Evolutionary conservation across 2,329 filamentous ascomycete species (phyloP), one percentile per base, ranked within the genome.

Genomic region (Pyricularia sp.): DNA sequence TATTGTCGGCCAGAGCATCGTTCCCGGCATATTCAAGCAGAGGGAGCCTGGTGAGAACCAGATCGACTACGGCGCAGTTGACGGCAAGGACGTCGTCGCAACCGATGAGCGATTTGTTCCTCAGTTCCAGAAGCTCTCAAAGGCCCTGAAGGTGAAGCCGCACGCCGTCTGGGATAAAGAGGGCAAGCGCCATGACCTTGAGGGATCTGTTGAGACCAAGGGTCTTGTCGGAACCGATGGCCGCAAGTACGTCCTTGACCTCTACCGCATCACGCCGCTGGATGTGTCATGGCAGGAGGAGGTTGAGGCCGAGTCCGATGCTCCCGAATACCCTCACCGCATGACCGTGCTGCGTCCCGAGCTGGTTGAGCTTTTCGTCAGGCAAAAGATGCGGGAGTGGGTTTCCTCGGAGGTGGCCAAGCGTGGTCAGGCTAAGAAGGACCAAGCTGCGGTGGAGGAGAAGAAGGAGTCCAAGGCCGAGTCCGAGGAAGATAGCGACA

Each of bases 111-210:
- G 90, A 25, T 99, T 99, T 75, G 88, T 88, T 0, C 83, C 90
- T 31, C 86, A 92, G 11, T 99, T 99, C 75, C 89, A 92, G 76
- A 93, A 96, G 82, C 86, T 99, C 36, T 97, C 94, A 63, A 93
- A 94, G 80, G 88, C 93, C 2, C 86, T 98, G 75, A 92, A 91
- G 73, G 92, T 97, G 70, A 98, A 98, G 86, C 91, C 91, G 81
- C 95, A 99, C 78, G 85, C 93, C 64, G 96, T 99, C 4, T 99
- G 95, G 95, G 95, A 99, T 80, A 98, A 98, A 84, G 92, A 97
- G 74, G 88, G 90, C 73, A 91, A 93, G 80, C 88, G 91, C 71
- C 93, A 97, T 75, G 93, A 97, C 71, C 85, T 99, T 3, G 94
- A 98, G 79, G 93, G 92, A 59, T 98, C 94, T 75, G 94, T 99